phyloP scores from a whole-genome alignment of 345 rosid species.

The Kernera saxatilis region DNA sequence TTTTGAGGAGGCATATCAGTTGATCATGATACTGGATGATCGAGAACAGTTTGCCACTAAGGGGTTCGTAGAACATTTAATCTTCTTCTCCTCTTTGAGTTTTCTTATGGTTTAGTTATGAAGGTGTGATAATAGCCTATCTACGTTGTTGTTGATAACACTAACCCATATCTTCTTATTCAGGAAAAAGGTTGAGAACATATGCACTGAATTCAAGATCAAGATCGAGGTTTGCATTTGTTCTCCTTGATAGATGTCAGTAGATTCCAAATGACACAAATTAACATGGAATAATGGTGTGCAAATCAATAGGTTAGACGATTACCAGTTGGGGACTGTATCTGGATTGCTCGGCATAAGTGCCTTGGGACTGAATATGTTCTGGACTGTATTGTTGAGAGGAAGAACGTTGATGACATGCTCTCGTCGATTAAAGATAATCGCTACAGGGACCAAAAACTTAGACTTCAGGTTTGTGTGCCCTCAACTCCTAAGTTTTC shows the following conservation, averaged over 20 bases:
- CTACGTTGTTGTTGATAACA: conserved; percentile 11
- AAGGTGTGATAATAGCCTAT: background rate
- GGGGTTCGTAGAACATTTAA: conserved; percentile 45
- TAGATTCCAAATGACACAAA: background rate
- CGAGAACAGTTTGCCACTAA: conserved; percentile 67
- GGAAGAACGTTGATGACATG: conserved; percentile 77
- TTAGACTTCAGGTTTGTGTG: conserved; percentile 60
- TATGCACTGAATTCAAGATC: conserved; percentile 60
- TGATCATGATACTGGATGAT: conserved; percentile 67
- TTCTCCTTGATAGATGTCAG: background rate
- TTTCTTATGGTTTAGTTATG: background rate
- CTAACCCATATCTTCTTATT: conserved; percentile 17
- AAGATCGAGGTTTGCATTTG: conserved; percentile 48
- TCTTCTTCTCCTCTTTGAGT: background rate
- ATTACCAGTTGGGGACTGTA: conserved; percentile 81
- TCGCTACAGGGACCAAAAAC: conserved; percentile 89
- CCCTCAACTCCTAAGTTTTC: background rate
- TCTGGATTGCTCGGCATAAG: conserved; percentile 87
- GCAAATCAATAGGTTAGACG: conserved; percentile 61
- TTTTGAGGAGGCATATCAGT: conserved; percentile 73
- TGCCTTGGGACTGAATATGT: conserved; percentile 53
- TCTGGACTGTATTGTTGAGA: conserved; percentile 87
- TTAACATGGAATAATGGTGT: background rate
- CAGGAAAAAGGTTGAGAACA: conserved; percentile 55
- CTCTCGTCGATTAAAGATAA: conserved; percentile 80